A percentile compares a stretch with the other conserved stretches of the same genome.
phyloP scores from a whole-genome alignment of 2,329 filamentous ascomycete genomes.

The Davidsoniella virescens region DNA sequence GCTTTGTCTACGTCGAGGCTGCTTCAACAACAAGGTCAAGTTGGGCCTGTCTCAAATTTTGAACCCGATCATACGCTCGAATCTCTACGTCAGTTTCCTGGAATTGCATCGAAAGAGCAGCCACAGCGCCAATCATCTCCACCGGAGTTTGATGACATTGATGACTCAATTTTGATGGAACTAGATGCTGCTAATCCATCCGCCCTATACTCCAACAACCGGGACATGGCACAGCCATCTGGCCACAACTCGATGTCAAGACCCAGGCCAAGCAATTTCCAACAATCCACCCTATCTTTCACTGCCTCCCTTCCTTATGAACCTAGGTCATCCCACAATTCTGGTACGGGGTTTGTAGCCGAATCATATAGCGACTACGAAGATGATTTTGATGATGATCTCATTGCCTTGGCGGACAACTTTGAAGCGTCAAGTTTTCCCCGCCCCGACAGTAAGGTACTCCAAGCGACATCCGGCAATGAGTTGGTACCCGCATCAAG shows the following conservation, averaged over 20 bases:
- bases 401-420: slow-evolving; percentile 13
- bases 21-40: too few species aligned
- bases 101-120: background rate
- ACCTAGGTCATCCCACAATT: background rate
- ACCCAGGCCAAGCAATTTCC: background rate
- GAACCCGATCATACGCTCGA: too few species aligned
- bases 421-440: slow-evolving; percentile 21
- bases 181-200: slow-evolving; percentile 1
- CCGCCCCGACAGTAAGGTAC: slow-evolving; percentile 13
- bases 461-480: slow-evolving; percentile 2
- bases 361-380: slow-evolving; percentile 12
- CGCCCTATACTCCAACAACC: background rate
- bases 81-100: too few species aligned
- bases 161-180: slow-evolving; percentile 9
- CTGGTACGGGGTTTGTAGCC: background rate
- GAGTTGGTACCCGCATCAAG: background rate
- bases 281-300: slow-evolving; percentile 1
- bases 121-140: background rate
- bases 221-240: background rate
- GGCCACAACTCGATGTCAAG: background rate
- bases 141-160: slow-evolving; percentile 8
- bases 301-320: background rate
- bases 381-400: slow-evolving; percentile 12
- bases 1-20: background rate
- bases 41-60: too few species aligned